Percentiles rank a stretch among this genome's conserved stretches.
phyloP scores from a whole-genome alignment of 1,284 basidiomycete species.

The Sparassis latifolia region DNA sequence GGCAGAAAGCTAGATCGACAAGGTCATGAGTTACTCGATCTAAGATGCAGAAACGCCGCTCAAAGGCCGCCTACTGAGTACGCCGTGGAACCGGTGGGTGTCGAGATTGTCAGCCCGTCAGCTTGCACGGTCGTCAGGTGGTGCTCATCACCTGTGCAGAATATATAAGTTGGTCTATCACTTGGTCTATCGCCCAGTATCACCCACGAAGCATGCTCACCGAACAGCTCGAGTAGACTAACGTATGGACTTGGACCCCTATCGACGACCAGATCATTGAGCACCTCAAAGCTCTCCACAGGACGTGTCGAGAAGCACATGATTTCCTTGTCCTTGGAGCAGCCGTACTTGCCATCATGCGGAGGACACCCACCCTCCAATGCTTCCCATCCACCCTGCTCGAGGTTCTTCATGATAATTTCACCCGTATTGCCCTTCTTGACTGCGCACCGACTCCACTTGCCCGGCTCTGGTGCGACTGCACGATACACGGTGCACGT shows the following conservation, averaged over 20 bases:
- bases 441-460: conserved; percentile 71
- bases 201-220: conserved; percentile 38
- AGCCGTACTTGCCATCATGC: conserved; percentile 34
- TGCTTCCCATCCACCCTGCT: conserved; percentile 89
- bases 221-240: conserved; percentile 92
- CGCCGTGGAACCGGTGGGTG: conserved; percentile 96
- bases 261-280: conserved; percentile 98
- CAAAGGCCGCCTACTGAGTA: conserved; percentile 68
- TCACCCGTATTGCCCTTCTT: conserved; percentile 90
- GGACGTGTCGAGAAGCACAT: conserved; percentile 96
- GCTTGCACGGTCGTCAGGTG: conserved; percentile 99
- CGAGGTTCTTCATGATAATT: conserved; percentile 89
- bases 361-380: conserved; percentile 67
- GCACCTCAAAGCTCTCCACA: conserved; percentile 94
- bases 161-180: neutral
- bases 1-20: conserved; percentile 72
- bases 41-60: neutral
- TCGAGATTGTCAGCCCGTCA: conserved; percentile 93
- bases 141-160: conserved; percentile 82
- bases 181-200: no score
- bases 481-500: conserved; percentile 97
- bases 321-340: conserved; percentile 88
- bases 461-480: conserved; percentile 61
- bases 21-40: neutral
- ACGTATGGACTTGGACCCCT: conserved; percentile 98